Base-by-base conservation (phyloP, 2,329 filamentous ascomycete species). In the Claviceps sp. region DNA sequence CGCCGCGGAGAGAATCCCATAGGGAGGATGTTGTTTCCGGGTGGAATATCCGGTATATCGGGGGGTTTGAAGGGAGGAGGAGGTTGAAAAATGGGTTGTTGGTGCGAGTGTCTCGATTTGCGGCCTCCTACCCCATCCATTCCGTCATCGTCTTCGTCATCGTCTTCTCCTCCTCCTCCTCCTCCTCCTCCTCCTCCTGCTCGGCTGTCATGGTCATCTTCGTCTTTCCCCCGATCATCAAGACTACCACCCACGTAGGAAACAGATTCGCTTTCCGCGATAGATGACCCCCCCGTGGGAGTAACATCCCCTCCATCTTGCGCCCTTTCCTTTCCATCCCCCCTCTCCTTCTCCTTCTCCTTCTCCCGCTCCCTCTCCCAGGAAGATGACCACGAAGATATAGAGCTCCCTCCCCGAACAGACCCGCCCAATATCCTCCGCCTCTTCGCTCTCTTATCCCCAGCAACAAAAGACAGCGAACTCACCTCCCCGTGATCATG, bases 21-120 rank as follows among this genome's bases (percentile, higher is more conserved):
- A 3, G 64, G 60, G 16, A 63, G 53, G 7, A 60, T 57, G 52
- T 22, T 7, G 59, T 42, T 2, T 53, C 14, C 24, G 18, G 16
- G 18, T 34, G 48, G 36, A 62, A 64, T 0, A 51, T 24, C 26
- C 30, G 30, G 8, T 34, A 34, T 6, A 40, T 66, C 65, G 0
- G 57, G 48, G 2, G 61, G 57, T 48, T 69, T 71, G 60, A 72
- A 72, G 22, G 69, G 68, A 9, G 70, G 70, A 2, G 69, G 63
- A 0, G 63, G 57, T 2, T 58, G 66, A 51, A 72, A 72, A 0
- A 65, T 64, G 2, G 70, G 70, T 47, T 71, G 68, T 14, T 62
- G 61, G 11, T 34, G 41, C 20, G 30, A 34, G 9, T 11, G 30
- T 34, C 9, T 34, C 9, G 9, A 34, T 34, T 11, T 11, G 41